These are phyloP conservation scores for Lentinula novae-zelandiae DNA, from an alignment of 1,284 basidiomycete species.

Conservation along the genomic window DNA sequence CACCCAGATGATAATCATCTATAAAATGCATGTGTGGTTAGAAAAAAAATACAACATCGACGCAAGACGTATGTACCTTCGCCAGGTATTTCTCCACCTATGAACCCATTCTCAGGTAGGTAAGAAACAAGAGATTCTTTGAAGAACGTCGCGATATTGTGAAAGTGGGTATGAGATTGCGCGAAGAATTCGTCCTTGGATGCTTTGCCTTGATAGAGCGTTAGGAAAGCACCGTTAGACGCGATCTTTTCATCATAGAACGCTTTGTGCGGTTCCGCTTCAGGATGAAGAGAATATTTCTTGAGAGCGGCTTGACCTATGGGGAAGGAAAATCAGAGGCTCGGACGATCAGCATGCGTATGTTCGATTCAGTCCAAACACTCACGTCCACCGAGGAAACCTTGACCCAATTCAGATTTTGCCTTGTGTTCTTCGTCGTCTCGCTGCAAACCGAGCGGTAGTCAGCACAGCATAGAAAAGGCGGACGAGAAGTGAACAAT, in stretches of 20 bases:
- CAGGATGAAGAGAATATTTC: constrained; percentile 35
- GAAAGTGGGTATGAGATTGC: constrained; percentile 37
- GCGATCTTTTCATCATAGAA: constrained; percentile 52
- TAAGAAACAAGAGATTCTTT: constrained; percentile 35
- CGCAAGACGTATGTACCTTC: constrained; percentile 22
- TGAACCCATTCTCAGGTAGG: constrained; percentile 42
- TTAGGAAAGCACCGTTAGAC: constrained; percentile 42
- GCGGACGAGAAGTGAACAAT: not conserved
- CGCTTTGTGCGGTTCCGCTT: constrained; percentile 41
- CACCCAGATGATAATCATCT: constrained; percentile 51
- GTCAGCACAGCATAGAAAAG: not conserved
- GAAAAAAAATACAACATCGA: not conserved
- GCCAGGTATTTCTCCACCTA: constrained; percentile 43
- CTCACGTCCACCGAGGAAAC: constrained; percentile 40
- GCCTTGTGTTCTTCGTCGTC: constrained; percentile 49
- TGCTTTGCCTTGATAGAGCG: constrained; percentile 38
- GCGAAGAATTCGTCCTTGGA: constrained; percentile 40
- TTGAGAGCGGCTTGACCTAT: constrained; percentile 41
- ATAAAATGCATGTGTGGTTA: not conserved
- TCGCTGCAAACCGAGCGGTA: constrained; percentile 27
- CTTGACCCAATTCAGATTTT: constrained; percentile 33
- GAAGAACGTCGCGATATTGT: constrained; percentile 34
- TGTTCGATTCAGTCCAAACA: constrained; percentile 21
- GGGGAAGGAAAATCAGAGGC: not conserved
- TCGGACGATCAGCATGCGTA: constrained; percentile 11